Evolutionary conservation across 2,329 filamentous ascomycete genomes (phyloP), one percentile per base, ranked within the genome.

Genomic region (Keithomyces neogunnii): DNA sequence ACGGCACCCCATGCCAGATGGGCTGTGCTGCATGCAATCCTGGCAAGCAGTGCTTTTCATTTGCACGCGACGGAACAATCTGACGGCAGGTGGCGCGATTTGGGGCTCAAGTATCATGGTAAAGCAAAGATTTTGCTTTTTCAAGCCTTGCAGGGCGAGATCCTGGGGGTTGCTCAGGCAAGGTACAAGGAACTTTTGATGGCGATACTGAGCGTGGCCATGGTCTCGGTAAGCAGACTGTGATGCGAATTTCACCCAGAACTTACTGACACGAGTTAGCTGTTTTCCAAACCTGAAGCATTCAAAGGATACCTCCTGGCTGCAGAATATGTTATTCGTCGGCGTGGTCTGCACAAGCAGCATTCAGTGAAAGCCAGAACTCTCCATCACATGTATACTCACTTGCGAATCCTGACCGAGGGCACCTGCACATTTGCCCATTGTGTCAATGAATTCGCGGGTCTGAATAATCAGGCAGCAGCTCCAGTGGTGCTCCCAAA

Each of bases 311-410:
- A 36, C 11, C 33, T 36, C 11, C 11, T 36, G 33, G 33, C 33
- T 8, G 33, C 33, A 36, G 33, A 36, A 36, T 36, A 36, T 11
- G 33, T 36, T 9, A 36, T 36, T 36, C 33, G 33, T 36, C 33
- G 11, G 8, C 33, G 33, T 36, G 33, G 33, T 19, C 53, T 74
- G 1, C 60, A 62, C 5, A 64, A 64, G 3, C 60, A 57, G 6
- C 73, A 72, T 39, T 70, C 72, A 2, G 66, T 70, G 13, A 70
- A 72, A 26, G 60, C 67, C 1, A 67, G 73, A 2, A 56, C 75
- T 0, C 57, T 76, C 0, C 73, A 76, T 52, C 72, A 75, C 51
- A 73, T 72, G 59, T 76, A 76, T 52, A 70, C 68, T 0, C 73
- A 70, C 47, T 61, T 73, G 5, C 67, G 73, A 0, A 66, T 76